Evolutionary conservation across 352 stramenopile species (phyloP).

Genomic region (Phytophthora boehmeriae): DNA sequence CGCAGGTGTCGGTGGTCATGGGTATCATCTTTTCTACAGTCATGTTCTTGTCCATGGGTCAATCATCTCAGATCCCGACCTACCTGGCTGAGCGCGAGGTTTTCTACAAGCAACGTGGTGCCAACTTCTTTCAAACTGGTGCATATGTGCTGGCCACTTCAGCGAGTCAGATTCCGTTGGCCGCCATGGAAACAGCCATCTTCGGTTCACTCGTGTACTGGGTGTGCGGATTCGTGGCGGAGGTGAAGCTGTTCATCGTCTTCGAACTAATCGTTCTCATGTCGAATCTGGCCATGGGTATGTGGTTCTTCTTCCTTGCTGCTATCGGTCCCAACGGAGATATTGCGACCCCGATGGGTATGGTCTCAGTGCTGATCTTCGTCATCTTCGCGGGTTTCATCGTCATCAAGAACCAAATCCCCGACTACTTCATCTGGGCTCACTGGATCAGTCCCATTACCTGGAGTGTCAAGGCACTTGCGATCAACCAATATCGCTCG

Average conservation of each 20-base stretch:
- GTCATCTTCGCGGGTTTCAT: conserved; percentile 33
- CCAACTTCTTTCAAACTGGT: conserved; percentile 30
- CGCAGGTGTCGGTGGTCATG: conserved; percentile 47
- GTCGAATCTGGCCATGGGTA: conserved; percentile 43
- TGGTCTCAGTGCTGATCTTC: conserved; percentile 44
- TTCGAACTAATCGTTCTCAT: conserved; percentile 47
- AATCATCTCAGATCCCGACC: conserved; percentile 61
- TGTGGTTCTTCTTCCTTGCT: conserved; percentile 16
- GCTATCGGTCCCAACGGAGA: conserved; percentile 21
- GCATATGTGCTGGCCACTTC: conserved; percentile 60
- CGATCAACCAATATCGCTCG: conserved; percentile 43
- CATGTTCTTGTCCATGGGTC: conserved; percentile 74
- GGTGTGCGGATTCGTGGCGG: conserved; percentile 61
- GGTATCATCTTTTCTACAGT: conserved; percentile 71
- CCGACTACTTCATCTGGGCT: no score
- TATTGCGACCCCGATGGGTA: conserved; percentile 37
- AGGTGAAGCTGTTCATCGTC: conserved; percentile 31
- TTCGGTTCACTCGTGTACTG: conserved; percentile 86
- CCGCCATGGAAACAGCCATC: conserved; percentile 56
- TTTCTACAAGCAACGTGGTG: conserved; percentile 82
- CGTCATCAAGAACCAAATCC: no score
- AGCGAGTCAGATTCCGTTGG: conserved; percentile 34
- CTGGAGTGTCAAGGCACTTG: conserved; percentile 41
- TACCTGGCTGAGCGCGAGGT: conserved; percentile 58
- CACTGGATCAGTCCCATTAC: conserved; percentile 50